Evolutionary conservation across 164 flowering plant species (phyloP).

Genomic region (Protea cynaroides): DNA sequence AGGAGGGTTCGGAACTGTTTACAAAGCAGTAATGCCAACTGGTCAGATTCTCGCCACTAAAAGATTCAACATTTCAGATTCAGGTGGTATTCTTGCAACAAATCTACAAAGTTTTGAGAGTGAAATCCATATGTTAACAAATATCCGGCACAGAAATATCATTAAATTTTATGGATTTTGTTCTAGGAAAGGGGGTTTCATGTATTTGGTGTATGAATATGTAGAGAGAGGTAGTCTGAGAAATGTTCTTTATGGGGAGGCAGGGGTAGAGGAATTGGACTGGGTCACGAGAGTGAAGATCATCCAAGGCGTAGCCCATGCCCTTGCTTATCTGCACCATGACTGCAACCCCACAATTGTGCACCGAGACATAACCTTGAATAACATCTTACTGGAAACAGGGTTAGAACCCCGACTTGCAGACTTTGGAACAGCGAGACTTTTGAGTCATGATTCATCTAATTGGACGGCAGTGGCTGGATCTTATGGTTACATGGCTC

Average conservation of each 20-base stretch:
- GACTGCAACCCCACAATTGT: conserved; percentile 55
- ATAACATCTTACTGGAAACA: conserved; percentile 45
- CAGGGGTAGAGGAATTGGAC: conserved; percentile 23
- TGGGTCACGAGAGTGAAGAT: conserved; percentile 47
- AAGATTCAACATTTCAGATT: conserved; percentile 31
- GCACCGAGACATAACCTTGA: conserved; percentile 56
- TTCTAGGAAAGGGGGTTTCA: conserved; percentile 21
- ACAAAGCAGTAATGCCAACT: conserved; percentile 34
- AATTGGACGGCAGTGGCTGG: conserved; percentile 55
- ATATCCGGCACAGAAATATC: conserved; percentile 56
- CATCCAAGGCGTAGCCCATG: conserved; percentile 63
- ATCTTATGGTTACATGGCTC: conserved; percentile 66
- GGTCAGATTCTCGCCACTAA: conserved; percentile 59
- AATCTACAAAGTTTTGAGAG: conserved; percentile 41
- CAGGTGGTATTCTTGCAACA: conserved; percentile 20
- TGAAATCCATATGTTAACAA: conserved; percentile 51
- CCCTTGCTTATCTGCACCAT: conserved; percentile 65
- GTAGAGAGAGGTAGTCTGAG: conserved; percentile 53
- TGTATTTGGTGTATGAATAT: conserved; percentile 58
- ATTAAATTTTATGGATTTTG: conserved; percentile 61
- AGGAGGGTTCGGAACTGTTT: conserved; percentile 63
- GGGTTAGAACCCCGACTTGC: conserved; percentile 44
- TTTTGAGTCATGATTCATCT: conserved; percentile 37
- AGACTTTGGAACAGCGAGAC: conserved; percentile 61
- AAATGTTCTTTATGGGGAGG: conserved; percentile 28